Evolutionary conservation across 1,139 yeast species (phyloP), one percentile per base, ranked within the genome.

Genomic region (Yamadazyma jaroonii): DNA sequence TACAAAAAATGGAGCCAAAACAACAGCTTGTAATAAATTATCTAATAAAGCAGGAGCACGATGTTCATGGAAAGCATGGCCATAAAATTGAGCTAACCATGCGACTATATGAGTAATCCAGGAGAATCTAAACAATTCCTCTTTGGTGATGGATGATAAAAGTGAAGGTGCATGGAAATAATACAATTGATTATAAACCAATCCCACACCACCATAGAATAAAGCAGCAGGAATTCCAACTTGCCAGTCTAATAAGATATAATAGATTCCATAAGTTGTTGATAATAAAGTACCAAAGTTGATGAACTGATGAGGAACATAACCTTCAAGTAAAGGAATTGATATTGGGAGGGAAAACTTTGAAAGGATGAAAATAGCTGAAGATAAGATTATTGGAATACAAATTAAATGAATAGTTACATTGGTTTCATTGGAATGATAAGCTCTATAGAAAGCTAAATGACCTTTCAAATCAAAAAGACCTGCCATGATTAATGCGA

Each of bases 1-100:
- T 9, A 89, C 95, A 56, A 92, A 90, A 52, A 79, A 88, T 2
- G 97, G 97, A 0, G 97, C 97, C 48, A 89, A 69, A 0, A 90
- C 90, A 25, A 92, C 58, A 2, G 97, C 95, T 54, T 89, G 97
- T 9, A 83, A 63, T 37, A 88, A 64, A 54, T 83, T 90, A 53
- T 89, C 96, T 36, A 87, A 58, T 41, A 92, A 63, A 0, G 97
- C 97, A 0, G 98, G 98, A 1, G 90, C 86, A 35, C 90, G 71
- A 44, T 72, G 73, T 56, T 92, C 98, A 52, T 79, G 86, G 12
- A 77, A 72, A 2, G 85, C 92, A 55, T 92, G 97, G 4, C 97
- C 97, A 42, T 84, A 70, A 59, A 92, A 89, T 55, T 92, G 97
- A n/a, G 80, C 80, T 14, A 80, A 52, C 97, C 98, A 92, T 10